These are phyloP conservation scores for Porphyra umbilicalis DNA, from an alignment of 31 red algal species.

Conservation along the genomic window DNA sequence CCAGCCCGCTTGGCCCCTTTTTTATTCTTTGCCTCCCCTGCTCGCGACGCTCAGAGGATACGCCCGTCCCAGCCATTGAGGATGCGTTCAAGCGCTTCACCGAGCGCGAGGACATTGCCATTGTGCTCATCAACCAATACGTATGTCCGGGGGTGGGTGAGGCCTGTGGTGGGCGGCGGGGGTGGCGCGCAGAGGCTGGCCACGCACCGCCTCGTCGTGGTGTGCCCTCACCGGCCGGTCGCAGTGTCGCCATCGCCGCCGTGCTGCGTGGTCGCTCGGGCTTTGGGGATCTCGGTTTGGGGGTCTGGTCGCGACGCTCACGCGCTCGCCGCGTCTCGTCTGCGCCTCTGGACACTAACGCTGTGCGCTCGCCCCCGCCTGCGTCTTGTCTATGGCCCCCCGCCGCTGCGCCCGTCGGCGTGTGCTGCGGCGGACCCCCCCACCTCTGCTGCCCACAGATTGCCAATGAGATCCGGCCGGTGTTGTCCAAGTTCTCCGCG, in stretches of 20 bases:
- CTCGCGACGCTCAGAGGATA: conserved; percentile 29
- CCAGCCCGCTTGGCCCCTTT: too few relatives aligned
- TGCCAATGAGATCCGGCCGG: conserved; percentile 76
- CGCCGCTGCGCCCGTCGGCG: not conserved
- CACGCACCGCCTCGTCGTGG: not conserved
- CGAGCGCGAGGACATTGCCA: conserved; percentile 76
- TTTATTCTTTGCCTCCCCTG: not conserved
- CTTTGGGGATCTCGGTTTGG: too few relatives aligned
- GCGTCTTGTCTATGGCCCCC: not conserved
- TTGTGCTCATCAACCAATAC: conserved; percentile 95
- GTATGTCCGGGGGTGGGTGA: too few relatives aligned
- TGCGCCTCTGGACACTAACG: too few relatives aligned
- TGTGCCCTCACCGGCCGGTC: not conserved
- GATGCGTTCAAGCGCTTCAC: conserved; percentile 79
- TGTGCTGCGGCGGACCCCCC: too few relatives aligned
- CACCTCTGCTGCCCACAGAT: conserved; percentile 38
- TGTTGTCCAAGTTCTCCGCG: conserved; percentile 43
- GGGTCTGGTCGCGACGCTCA: too few relatives aligned
- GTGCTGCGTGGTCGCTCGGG: too few relatives aligned
- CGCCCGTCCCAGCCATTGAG: conserved; percentile 59
- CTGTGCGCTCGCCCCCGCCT: not conserved
- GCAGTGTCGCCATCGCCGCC: too few relatives aligned
- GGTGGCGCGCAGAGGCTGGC: too few relatives aligned
- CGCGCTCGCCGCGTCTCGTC: too few relatives aligned
- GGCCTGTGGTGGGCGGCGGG: too few relatives aligned